These are phyloP conservation scores for Alternaria burnsii DNA, from an alignment of 2,329 filamentous ascomycete species.

Conservation along the genomic window DNA sequence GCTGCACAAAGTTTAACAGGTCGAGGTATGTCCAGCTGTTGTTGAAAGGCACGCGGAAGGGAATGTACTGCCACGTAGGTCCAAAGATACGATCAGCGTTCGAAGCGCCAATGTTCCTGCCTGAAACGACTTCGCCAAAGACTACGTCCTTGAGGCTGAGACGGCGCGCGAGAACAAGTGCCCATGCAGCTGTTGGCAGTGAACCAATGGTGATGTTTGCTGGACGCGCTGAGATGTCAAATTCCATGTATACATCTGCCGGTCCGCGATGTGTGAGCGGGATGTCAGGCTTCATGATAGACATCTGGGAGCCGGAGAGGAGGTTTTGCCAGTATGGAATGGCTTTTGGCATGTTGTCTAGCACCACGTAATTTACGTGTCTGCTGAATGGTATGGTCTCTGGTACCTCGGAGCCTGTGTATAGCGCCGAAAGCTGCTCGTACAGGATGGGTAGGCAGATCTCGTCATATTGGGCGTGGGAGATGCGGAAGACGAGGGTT, in stretches of 20 bases:
- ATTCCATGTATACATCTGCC: conserved; percentile 43
- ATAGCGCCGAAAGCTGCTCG: conserved; percentile 66
- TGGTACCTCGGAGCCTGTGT: conserved; percentile 47
- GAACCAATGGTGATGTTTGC: conserved; percentile 69
- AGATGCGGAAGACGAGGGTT: conserved; percentile 68
- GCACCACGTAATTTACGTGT: conserved; percentile 55
- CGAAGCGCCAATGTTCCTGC: conserved; percentile 66
- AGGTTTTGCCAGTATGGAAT: conserved; percentile 69
- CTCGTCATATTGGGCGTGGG: conserved; percentile 75
- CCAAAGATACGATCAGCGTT: conserved; percentile 67
- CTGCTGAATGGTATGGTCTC: conserved; percentile 55
- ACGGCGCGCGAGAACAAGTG: conserved; percentile 66
- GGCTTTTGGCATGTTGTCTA: conserved; percentile 56
- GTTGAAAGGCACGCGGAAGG: conserved; percentile 67
- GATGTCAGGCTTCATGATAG: conserved; percentile 46
- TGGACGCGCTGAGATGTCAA: conserved; percentile 54
- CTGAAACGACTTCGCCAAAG: conserved; percentile 72
- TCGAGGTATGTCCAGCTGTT: conserved; percentile 54
- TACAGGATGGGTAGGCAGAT: conserved; percentile 71
- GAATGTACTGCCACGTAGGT: conserved; percentile 73
- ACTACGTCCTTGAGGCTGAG: conserved; percentile 64
- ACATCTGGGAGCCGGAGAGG: conserved; percentile 64
- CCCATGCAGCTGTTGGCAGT: conserved; percentile 73
- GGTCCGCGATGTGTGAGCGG: conserved; percentile 39
- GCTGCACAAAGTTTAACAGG: conserved; percentile 47